These are phyloP conservation scores for Yamadazyma conglobata DNA, from an alignment of 1,139 yeast species.

Conservation along the genomic window DNA sequence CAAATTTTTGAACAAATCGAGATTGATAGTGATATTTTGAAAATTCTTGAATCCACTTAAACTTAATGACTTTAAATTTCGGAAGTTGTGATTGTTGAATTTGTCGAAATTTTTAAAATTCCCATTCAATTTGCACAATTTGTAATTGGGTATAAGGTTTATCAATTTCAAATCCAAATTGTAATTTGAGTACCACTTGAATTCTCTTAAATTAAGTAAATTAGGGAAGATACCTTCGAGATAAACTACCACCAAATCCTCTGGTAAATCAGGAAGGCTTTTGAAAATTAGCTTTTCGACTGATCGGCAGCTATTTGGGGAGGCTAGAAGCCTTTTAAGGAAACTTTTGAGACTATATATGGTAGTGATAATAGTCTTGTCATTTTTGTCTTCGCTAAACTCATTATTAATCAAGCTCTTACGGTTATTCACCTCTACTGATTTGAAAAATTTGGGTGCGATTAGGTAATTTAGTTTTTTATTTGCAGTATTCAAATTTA, in stretches of 20 bases:
- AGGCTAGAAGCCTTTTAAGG: slow-evolving; percentile 16
- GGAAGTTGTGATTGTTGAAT: slow-evolving; percentile 10
- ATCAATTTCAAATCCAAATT: slow-evolving; percentile 16
- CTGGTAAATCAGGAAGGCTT: slow-evolving; percentile 28
- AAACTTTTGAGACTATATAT: slow-evolving; percentile 21
- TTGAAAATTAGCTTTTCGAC: slow-evolving; percentile 17
- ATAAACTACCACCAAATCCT: slow-evolving; percentile 18
- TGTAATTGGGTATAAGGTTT: slow-evolving; percentile 13
- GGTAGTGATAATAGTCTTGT: slow-evolving; percentile 12
- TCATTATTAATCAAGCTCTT: slow-evolving; percentile 7
- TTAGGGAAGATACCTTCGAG: slow-evolving; percentile 18
- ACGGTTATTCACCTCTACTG: slow-evolving; percentile 21
- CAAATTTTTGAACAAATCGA: slow-evolving; percentile 16
- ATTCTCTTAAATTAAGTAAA: slow-evolving; percentile 18
- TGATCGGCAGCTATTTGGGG: slow-evolving; percentile 14
- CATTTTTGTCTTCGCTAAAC: slow-evolving; percentile 2
- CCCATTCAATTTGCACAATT: slow-evolving; percentile 18
- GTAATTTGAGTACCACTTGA: slow-evolving; percentile 23
- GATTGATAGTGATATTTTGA: slow-evolving; percentile 13
- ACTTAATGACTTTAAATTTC: slow-evolving; percentile 16
- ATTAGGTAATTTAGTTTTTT: slow-evolving; percentile 14
- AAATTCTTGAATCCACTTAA: slow-evolving; percentile 19
- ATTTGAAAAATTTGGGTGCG: slow-evolving; percentile 19
- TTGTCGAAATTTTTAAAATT: slow-evolving; percentile 18
- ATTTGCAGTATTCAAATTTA: slow-evolving; percentile 18